phyloP scores from a whole-genome alignment of 306 rosid genomes.

The Medicago lupulina region DNA sequence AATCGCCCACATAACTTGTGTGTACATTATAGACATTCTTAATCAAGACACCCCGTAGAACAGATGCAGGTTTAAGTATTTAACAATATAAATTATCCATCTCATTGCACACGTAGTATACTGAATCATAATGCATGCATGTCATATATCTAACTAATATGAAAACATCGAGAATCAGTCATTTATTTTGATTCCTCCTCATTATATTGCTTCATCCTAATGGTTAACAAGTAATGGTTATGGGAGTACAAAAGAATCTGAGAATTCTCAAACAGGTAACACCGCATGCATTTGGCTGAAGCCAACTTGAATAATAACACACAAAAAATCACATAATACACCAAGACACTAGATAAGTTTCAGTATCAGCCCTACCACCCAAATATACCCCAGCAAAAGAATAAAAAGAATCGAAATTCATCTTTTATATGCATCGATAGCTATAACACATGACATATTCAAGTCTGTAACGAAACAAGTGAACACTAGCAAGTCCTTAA shows the following conservation, averaged over 20 bases:
- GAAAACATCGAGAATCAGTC: constrained; percentile 8
- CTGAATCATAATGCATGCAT: constrained; percentile 2
- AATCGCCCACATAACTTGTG: constrained; percentile 11
- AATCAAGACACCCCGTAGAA: constrained; percentile 11
- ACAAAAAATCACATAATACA: neutral
- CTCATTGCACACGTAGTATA: constrained; percentile 23
- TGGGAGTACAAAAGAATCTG: neutral
- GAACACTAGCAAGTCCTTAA: too few species aligned
- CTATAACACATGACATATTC: constrained; percentile 15
- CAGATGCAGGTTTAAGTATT: neutral
- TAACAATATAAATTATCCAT: neutral
- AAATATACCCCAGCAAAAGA: constrained; percentile 15
- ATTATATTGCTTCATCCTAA: constrained; percentile 17
- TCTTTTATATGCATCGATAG: constrained; percentile 1
- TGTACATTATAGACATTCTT: neutral
- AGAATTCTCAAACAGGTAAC: neutral
- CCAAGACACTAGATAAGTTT: constrained; percentile 1
- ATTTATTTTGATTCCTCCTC: neutral
- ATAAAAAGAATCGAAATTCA: neutral
- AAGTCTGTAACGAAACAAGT: too few species aligned
- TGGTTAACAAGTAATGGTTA: neutral
- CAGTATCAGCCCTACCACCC: constrained; percentile 24
- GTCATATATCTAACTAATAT: constrained; percentile 16
- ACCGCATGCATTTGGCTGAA: constrained; percentile 1
- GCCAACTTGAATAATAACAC: constrained; percentile 4